Percentiles rank a stretch among this genome's conserved stretches.
phyloP scores from a whole-genome alignment of 495 filamentous ascomycete species.

The Aspergillus nidulans region DNA sequence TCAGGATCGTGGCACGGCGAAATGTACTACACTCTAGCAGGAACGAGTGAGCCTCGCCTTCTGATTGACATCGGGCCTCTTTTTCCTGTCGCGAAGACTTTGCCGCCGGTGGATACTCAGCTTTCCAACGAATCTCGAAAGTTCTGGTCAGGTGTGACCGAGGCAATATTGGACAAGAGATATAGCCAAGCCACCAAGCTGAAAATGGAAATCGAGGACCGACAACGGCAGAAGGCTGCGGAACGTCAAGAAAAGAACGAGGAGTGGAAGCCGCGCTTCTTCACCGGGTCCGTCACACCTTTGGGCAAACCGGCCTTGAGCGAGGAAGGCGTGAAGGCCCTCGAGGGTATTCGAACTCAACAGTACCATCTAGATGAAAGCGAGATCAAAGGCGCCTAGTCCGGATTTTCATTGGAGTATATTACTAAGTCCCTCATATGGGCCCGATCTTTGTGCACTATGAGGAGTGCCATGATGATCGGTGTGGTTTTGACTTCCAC shows the following conservation, averaged over 20 bases:
- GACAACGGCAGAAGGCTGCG: slow-evolving; percentile 78
- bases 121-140: slow-evolving; percentile 85
- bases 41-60: slow-evolving; percentile 58
- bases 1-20: slow-evolving; percentile 79
- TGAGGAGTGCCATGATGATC: background rate
- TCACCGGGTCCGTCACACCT: slow-evolving; percentile 67
- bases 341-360: slow-evolving; percentile 62
- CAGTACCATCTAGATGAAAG: slow-evolving; percentile 54
- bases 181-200: slow-evolving; percentile 77
- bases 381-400: slow-evolving; percentile 38
- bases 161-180: slow-evolving; percentile 80
- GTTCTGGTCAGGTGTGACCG: slow-evolving; percentile 83
- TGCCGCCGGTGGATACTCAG: slow-evolving; percentile 72
- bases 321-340: slow-evolving; percentile 65
- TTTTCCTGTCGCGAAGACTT: slow-evolving; percentile 64
- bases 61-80: slow-evolving; percentile 85
- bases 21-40: slow-evolving; percentile 59
- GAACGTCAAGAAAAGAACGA: slow-evolving; percentile 61
- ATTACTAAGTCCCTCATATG: background rate
- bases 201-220: slow-evolving; percentile 89
- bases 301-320: slow-evolving; percentile 75
- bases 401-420: slow-evolving; percentile 7
- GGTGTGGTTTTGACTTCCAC: slow-evolving; percentile 3
- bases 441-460: slow-evolving; percentile 1
- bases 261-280: slow-evolving; percentile 87